Base-by-base conservation (phyloP, 140 eudicot species). In the Stevia rebaudiana region DNA sequence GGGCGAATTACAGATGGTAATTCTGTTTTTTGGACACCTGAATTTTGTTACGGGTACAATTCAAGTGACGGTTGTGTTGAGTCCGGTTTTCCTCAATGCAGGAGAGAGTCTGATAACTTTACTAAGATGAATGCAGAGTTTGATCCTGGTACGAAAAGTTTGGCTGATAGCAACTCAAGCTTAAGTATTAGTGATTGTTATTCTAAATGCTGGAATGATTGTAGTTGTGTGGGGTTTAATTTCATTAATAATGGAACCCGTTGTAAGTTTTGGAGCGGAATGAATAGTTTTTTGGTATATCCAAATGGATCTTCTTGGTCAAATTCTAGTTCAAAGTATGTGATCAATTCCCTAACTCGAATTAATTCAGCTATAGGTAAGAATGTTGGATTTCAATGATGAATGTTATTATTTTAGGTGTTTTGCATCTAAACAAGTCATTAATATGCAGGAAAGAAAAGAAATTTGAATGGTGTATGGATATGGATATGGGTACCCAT, bases 111-210 rank as follows among this genome's bases (percentile, higher is more conserved):
- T 0, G 74, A 69, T 43, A 54, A 10, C 17, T 81, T 84, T 51
- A 73, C 57, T 47, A 6, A 25, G n/a, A 70, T 41, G 23, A 41
- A 47, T 0, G 83, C 75, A 11, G 55, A 44, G 19, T 84, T 81
- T 69, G 4, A 0, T 31, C 25, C 39, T 3, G 11, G 18, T 9
- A 15, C 75, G 5, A 33, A 1, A 16, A 24, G 18, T 47, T 2
- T 0, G 56, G 16, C 39, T 8, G 77, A 76, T 70, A 16, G 19
- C 11, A 78, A 69, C 52, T 31, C 81, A 0, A 78, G 71, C 60
- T 6, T 81, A 39, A 78, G 82, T 56, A 58, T 72, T 47, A 73
- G 83, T 22, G 92, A 81, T 62, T 81, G 92, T 42, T 78, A 77
- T 69, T 33, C 61, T 3, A 72, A 53, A 18, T 84, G 92, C 51